Evolutionary conservation across 306 rosid genomes (phyloP).

Genomic region (Trifolium dubium): DNA sequence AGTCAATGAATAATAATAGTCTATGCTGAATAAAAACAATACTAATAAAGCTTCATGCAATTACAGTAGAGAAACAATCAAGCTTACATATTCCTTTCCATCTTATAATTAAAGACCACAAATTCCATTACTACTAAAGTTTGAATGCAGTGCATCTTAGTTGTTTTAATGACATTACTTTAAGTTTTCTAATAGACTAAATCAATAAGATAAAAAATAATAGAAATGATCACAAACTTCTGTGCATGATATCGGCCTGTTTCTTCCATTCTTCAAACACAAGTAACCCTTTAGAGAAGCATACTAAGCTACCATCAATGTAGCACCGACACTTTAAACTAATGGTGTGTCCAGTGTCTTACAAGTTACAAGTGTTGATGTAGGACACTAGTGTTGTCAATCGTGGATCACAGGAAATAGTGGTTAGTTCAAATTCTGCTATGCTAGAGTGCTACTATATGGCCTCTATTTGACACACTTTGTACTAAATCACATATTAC

Average conservation of each 20-base stretch:
- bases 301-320: slow-evolving; percentile 4
- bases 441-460: neutral
- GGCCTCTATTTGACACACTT: neutral
- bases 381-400: neutral
- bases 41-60: slow-evolving; percentile 32
- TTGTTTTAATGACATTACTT: slow-evolving; percentile 9
- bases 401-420: neutral
- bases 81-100: slow-evolving; percentile 5
- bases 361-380: neutral
- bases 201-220: neutral
- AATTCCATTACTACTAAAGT: neutral
- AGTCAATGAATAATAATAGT: slow-evolving; percentile 17
- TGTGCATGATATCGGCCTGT: neutral
- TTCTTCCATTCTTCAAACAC: slow-evolving; percentile 5
- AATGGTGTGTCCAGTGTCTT: neutral
- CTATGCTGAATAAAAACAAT: neutral
- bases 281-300: slow-evolving; percentile 18
- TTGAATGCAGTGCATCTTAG: slow-evolving; percentile 13
- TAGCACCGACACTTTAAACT: neutral
- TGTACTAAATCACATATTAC: neutral
- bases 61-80: slow-evolving; percentile 12
- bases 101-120: slow-evolving; percentile 1
- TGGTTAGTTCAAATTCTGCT: neutral
- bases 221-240: neutral
- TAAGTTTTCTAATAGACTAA: slow-evolving; percentile 10